Conservation (phyloP, 192 early-diverging fungal genomes). For the Fimicolochytrium jonesii region DNA sequence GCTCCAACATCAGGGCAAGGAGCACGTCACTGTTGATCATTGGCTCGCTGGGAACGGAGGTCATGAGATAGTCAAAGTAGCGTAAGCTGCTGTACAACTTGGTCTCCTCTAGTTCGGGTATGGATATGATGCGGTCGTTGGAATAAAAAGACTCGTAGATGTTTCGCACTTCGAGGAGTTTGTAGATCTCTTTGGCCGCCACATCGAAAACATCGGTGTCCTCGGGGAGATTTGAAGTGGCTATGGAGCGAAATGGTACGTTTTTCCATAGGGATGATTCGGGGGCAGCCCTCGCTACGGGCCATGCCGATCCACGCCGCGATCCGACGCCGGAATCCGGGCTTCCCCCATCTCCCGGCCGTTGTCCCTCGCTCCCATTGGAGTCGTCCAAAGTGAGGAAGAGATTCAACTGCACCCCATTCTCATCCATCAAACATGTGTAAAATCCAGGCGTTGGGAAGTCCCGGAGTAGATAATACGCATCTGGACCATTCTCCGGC, state of each 20-base stretch:
- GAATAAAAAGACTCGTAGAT: conserved; percentile 33
- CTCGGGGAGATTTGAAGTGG: neutral
- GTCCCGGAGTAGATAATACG: conserved; percentile 44
- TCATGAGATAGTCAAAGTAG: conserved; percentile 22
- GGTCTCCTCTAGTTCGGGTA: conserved; percentile 19
- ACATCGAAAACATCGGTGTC: conserved; percentile 38
- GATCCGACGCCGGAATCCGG: too few species aligned
- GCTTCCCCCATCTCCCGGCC: too few species aligned
- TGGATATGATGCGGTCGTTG: conserved; percentile 18
- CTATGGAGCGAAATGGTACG: conserved; percentile 19
- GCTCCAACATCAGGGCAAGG: conserved; percentile 28
- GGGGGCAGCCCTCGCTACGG: too few species aligned
- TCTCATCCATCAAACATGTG: conserved; percentile 42
- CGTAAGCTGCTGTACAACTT: conserved; percentile 3
- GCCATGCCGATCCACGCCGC: too few species aligned
- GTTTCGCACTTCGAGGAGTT: conserved; percentile 23
- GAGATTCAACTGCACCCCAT: conserved; percentile 31
- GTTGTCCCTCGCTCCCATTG: too few species aligned
- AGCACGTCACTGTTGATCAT: conserved; percentile 15
- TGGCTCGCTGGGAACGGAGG: neutral
- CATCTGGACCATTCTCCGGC: conserved; percentile 48
- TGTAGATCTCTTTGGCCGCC: conserved; percentile 32
- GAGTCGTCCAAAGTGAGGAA: too few species aligned
- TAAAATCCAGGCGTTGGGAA: conserved; percentile 34
- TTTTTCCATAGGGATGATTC: conserved; percentile 36